Conservation (phyloP, 768 basidiomycete species). For the Calvatia gigantea region DNA sequence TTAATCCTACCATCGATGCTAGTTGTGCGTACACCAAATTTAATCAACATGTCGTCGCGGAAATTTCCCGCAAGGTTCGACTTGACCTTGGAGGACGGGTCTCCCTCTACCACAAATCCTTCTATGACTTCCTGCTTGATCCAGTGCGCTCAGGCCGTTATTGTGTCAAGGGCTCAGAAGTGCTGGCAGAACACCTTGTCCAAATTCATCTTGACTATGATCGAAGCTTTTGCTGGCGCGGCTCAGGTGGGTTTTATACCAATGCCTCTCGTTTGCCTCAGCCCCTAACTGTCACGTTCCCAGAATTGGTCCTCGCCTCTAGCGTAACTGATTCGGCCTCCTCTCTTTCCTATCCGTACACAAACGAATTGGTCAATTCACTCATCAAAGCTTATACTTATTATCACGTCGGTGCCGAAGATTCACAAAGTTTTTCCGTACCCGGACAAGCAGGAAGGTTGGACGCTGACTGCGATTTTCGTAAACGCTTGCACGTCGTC, state of each 20-base stretch:
- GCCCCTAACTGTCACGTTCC: background rate
- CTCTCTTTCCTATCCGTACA: background rate
- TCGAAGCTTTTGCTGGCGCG: conserved; percentile 32
- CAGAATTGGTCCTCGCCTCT: background rate
- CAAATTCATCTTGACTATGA: conserved; percentile 23
- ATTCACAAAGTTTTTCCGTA: no score
- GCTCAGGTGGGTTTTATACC: conserved; percentile 28
- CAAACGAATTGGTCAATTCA: background rate
- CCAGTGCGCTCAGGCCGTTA: background rate
- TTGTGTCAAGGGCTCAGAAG: background rate
- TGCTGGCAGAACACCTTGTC: background rate
- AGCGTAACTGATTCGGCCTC: background rate
- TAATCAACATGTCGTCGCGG: background rate
- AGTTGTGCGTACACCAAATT: no score
- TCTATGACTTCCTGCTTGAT: background rate
- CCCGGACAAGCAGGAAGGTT: no score
- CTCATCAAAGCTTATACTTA: background rate
- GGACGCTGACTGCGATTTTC: no score
- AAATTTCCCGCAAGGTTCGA: background rate
- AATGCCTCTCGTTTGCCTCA: background rate
- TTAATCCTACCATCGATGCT: background rate
- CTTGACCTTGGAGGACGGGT: background rate
- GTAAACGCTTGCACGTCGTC: no score
- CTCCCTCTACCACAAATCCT: background rate
- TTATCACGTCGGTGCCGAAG: no score